Percentiles rank a stretch among this genome's conserved stretches.
phyloP scores from a whole-genome alignment of 805 yeast genomes.

The Millerozyma miso region DNA sequence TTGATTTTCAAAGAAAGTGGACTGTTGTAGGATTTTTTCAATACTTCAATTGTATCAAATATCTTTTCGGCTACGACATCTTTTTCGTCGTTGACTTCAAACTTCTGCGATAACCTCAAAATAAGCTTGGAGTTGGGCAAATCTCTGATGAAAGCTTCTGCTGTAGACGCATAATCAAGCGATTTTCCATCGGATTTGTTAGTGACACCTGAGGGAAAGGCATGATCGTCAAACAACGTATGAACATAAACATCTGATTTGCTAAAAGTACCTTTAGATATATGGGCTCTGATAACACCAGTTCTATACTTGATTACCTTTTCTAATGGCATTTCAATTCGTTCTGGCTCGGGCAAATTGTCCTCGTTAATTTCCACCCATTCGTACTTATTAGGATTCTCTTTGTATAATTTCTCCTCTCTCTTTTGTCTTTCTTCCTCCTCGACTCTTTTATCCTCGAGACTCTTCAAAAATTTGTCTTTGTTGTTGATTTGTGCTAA shows the following conservation, averaged over 20 bases:
- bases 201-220: constrained; percentile 54
- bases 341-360: constrained; percentile 29
- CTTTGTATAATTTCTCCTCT: constrained; percentile 48
- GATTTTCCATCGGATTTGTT: constrained; percentile 44
- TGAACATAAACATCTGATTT: constrained; percentile 52
- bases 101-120: constrained; percentile 54
- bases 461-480: constrained; percentile 36
- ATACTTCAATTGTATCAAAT: constrained; percentile 50
- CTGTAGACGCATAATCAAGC: constrained; percentile 43
- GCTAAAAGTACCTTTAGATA: constrained; percentile 46
- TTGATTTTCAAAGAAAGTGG: constrained; percentile 46
- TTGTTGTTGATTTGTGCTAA: constrained; percentile 50
- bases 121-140: constrained; percentile 55
- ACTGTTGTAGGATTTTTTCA: constrained; percentile 43
- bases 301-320: constrained; percentile 53
- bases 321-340: constrained; percentile 45
- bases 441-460: constrained; percentile 30
- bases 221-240: constrained; percentile 60
- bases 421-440: constrained; percentile 44
- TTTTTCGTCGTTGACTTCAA: constrained; percentile 41
- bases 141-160: constrained; percentile 66
- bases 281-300: constrained; percentile 57
- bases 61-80: constrained; percentile 51
- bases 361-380: constrained; percentile 49
- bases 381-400: constrained; percentile 60